These are phyloP conservation scores for Arabidopsis thaliana DNA, from an alignment of 345 rosid species.

Conservation along the genomic window DNA sequence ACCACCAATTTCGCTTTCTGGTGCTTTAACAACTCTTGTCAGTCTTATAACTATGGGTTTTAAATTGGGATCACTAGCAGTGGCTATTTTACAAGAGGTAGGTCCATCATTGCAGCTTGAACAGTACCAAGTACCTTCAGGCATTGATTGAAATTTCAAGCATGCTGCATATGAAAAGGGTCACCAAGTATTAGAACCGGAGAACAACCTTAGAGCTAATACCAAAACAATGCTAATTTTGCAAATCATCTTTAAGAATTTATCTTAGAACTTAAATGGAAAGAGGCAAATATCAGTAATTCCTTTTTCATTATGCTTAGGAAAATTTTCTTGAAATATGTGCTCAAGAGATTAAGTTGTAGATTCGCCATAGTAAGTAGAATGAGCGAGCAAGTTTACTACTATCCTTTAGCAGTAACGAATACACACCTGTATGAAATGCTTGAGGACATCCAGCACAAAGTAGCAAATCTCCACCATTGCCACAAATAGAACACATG, in stretches of 20 bases:
- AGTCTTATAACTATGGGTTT: constrained; percentile 63
- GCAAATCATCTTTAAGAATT: constrained; percentile 10
- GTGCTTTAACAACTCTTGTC: constrained; percentile 69
- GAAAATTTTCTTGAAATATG: neutral
- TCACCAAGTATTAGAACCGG: constrained; percentile 25
- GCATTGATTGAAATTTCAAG: constrained; percentile 60
- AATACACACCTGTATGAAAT: constrained; percentile 69
- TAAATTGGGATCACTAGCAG: constrained; percentile 46
- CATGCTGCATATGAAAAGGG: constrained; percentile 65
- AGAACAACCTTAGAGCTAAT: constrained; percentile 6
- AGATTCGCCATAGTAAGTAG: constrained; percentile 3
- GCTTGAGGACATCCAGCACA: constrained; percentile 83
- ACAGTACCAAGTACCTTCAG: constrained; percentile 79
- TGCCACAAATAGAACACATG: constrained; percentile 79
- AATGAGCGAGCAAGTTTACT: constrained; percentile 8
- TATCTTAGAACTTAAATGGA: neutral
- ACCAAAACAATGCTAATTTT: constrained; percentile 15
- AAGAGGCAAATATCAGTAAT: neutral
- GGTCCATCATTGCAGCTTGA: constrained; percentile 62
- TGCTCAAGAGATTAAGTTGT: neutral
- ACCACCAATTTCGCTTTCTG: constrained; percentile 80
- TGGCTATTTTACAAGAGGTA: constrained; percentile 47
- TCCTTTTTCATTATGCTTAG: constrained; percentile 9
- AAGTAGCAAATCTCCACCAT: constrained; percentile 67
- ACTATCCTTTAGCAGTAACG: neutral